Conservation (phyloP, 176 grass and related monocot species). For the Carex myosuroides region DNA sequence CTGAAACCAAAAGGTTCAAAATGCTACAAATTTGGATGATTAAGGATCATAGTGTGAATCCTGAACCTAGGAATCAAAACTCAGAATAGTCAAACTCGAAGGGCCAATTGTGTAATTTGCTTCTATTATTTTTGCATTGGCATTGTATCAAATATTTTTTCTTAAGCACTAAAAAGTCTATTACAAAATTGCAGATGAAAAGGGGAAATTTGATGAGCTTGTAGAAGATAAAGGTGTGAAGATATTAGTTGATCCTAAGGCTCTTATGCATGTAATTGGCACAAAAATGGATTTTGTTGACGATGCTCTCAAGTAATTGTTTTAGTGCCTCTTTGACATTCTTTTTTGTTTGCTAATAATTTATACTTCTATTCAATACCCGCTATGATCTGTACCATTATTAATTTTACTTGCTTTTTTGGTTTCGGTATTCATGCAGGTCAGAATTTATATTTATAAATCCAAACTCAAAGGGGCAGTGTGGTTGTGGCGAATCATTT, state of each 20-base stretch:
- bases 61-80: neutral
- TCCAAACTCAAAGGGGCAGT: conserved; percentile 79
- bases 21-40: neutral
- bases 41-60: neutral
- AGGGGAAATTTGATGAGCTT: conserved; percentile 77
- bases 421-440: conserved; percentile 29
- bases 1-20: neutral
- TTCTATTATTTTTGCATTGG: neutral
- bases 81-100: neutral
- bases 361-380: neutral
- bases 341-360: neutral
- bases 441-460: conserved; percentile 92
- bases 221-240: conserved; percentile 87
- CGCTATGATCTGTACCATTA: neutral
- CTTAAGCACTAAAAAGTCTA: neutral
- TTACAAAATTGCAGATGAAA: conserved; percentile 53
- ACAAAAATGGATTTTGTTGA: conserved; percentile 88
- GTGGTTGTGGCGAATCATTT: conserved; percentile 87
- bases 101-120: neutral
- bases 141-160: neutral
- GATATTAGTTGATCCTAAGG: conserved; percentile 84
- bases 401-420: neutral
- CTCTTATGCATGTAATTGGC: conserved; percentile 88
- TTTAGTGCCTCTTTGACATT: neutral
- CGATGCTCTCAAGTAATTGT: conserved; percentile 55